A percentile compares a stretch with the other conserved stretches of the same genome.
Evolutionary conservation across 257 asterid species (phyloP).

Genomic region (Coffea canephora): DNA sequence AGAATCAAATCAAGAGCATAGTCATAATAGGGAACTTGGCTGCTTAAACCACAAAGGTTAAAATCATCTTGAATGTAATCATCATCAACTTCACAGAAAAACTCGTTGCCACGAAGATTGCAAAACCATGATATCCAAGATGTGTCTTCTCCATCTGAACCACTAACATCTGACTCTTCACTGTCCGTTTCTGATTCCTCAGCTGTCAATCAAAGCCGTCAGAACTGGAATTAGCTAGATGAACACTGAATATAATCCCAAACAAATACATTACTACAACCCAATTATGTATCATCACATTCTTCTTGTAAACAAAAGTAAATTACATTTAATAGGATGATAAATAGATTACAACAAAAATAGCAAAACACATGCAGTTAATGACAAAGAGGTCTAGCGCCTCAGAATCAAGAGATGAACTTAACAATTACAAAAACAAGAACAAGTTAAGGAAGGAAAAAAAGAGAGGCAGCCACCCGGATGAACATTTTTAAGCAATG

Average conservation of each 20-base stretch:
- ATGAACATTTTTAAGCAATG: background rate
- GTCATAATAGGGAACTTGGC: constrained; percentile 55
- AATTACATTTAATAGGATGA: background rate
- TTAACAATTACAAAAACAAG: background rate
- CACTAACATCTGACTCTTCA: constrained; percentile 55
- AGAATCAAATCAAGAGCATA: constrained; percentile 57
- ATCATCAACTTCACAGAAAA: constrained; percentile 58
- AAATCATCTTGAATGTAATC: constrained; percentile 64
- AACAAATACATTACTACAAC: background rate
- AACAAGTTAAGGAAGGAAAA: background rate
- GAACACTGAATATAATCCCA: background rate
- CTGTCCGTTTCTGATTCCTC: constrained; percentile 62
- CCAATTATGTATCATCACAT: background rate
- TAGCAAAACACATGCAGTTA: background rate
- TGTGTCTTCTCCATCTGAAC: constrained; percentile 56
- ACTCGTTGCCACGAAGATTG: constrained; percentile 57
- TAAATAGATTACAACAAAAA: background rate
- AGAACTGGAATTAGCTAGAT: background rate
- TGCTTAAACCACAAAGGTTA: constrained; percentile 55
- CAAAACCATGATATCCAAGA: constrained; percentile 66
- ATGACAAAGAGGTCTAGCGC: background rate
- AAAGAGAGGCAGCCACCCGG: background rate
- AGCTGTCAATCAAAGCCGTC: constrained; percentile 20
- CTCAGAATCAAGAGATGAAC: background rate
- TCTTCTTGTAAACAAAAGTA: background rate